Evolutionary conservation across 139 green algal species (phyloP), one percentile per base, ranked within the genome.

Genomic region (Tetratostichococcus sp.): DNA sequence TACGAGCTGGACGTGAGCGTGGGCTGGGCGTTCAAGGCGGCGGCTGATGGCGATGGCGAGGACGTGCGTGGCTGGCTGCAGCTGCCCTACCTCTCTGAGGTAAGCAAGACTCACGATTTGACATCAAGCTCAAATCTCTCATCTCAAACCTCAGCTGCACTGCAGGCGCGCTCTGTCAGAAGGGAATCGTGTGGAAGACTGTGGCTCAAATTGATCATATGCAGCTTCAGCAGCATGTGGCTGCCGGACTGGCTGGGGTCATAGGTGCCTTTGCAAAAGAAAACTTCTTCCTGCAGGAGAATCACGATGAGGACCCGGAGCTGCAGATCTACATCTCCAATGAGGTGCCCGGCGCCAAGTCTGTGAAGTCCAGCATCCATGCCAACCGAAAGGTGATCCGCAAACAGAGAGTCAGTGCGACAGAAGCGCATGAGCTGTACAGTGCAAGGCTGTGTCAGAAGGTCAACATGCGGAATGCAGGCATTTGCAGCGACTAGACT

Each of bases 291-390:
- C n/a, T 78, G 26, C 91, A 96, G 35, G 93, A 97, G 71, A 97
- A 97, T 66, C 80, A 93, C 26, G 91, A 96, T 50, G 93, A 97
- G 74, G 91, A 96, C 35, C 87, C 88, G 1, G 93, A 97, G 78
- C 31, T 95, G n/a, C 77, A 77, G 69, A 78, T 85, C 8, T 43
- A 35, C 0, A 5, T 66, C 1, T 75, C 8, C 35, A 62, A 8
- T 25, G 50, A 62, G 17, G 17, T 62, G 50, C 50, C 50, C 4
- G 50, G 50, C 50, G 50, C 50, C 17, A 26, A 80, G 57, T 70
- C 74, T 22, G 34, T 87, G 1, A 87, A 84, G 50, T 69, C 79
- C 21, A 79, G 76, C 19, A 88, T 94, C 23, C 65, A 88, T 4
- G 50, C 31, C 30, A 65, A 77, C 2, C 82, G 83, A 26, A 85